Percentiles rank a stretch among this genome's conserved stretches.
Conservation (phyloP, 2,329 filamentous ascomycete species). For the Fusarium irregulare region DNA sequence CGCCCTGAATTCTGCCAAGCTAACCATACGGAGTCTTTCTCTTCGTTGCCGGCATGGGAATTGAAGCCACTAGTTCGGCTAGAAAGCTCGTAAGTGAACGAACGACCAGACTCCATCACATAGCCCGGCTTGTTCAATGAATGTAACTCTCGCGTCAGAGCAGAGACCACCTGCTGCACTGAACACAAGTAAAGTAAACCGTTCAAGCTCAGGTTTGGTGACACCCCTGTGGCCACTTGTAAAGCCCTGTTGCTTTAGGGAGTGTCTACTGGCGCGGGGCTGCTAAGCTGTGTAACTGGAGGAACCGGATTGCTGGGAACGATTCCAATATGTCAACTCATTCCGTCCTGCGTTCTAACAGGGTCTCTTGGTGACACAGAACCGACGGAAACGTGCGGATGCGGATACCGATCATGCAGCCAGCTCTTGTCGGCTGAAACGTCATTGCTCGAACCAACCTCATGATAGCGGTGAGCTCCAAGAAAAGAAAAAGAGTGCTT, state of each 20-base stretch:
- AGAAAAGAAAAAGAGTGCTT: background rate
- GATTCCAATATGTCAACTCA: background rate
- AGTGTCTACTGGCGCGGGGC: slow-evolving; percentile 8
- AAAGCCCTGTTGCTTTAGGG: slow-evolving; percentile 12
- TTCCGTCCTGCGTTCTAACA: slow-evolving; percentile 25
- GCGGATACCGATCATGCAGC: slow-evolving; percentile 19
- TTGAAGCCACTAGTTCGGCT: slow-evolving; percentile 15
- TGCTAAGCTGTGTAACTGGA: slow-evolving; percentile 30
- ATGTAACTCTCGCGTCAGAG: background rate
- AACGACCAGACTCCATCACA: slow-evolving; percentile 7
- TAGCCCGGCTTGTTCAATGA: slow-evolving; percentile 2
- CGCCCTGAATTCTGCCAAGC: slow-evolving; percentile 12
- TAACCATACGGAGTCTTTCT: slow-evolving; percentile 18
- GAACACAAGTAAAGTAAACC: slow-evolving; percentile 5
- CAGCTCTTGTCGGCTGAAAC: slow-evolving; percentile 14
- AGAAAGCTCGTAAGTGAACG: slow-evolving; percentile 33
- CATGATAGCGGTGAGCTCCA: background rate
- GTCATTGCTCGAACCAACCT: slow-evolving; percentile 28
- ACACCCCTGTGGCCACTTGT: slow-evolving; percentile 23
- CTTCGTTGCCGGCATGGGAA: slow-evolving; percentile 28
- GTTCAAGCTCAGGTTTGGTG: slow-evolving; percentile 7
- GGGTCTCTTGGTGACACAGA: slow-evolving; percentile 15
- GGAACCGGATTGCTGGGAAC: slow-evolving; percentile 15
- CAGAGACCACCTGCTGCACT: background rate
- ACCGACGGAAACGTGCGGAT: slow-evolving; percentile 16